Base-by-base conservation (phyloP, 148 eudicot species). In the Rhododendron kiyosumense region DNA sequence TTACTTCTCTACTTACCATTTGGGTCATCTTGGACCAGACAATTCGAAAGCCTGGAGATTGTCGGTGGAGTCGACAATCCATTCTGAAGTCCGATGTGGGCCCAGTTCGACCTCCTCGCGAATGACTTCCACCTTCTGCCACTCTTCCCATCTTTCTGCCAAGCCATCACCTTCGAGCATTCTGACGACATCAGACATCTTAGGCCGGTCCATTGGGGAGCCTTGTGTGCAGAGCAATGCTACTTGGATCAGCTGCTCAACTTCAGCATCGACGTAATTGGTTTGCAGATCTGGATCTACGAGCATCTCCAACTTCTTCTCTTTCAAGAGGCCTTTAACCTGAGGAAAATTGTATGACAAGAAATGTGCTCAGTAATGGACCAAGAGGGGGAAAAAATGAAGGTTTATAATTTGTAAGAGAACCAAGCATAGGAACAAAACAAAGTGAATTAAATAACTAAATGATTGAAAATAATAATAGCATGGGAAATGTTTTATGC, bases 121-220 rank as follows among this genome's bases (percentile, higher is more conserved):
- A 73, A 86, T 82, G 49, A 91, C 86, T 79, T 90, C 93, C 57
- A 84, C 93, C 85, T 88, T 90, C 38, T 91, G 93, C 92, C 93
- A 92, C 73, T 92, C 92, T 4, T 92, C 92, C 93, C 93, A 92
- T 65, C 89, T 91, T 84, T 92, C 93, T 14, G 92, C 92, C 78
- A 92, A 85, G 67, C 91, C 91, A 48, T 90, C 94, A 49, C 93
- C 93, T 88, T 92, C 91, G 7, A 92, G 90, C 93, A 92, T 91
- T 84, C 92, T 88, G 24, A 92, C 91, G 17, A 92, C 94, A 28
- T 92, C 94, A 0, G 94, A 92, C 94, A 92, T 92, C 85, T 92
- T 92, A 54, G 93, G 94, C 7, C 94, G 93, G 76, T 88, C 91
- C 84, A 82, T 87, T 46, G 94, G 94, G 49, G 90, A 85, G 57